Conservation (phyloP, 2,329 filamentous ascomycete genomes). For the Penicillium crustosum region DNA sequence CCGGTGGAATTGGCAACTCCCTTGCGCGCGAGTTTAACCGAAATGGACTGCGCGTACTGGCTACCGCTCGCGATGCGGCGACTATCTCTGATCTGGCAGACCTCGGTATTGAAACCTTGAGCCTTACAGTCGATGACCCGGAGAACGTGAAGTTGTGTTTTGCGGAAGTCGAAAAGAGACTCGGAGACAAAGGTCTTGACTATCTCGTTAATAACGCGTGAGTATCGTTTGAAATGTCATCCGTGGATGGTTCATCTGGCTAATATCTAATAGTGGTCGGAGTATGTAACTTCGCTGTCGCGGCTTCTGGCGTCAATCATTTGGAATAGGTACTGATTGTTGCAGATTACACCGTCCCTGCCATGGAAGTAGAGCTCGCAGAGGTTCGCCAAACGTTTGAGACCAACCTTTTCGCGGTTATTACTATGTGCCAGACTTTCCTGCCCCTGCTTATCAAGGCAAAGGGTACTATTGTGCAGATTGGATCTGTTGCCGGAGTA, state of each 20-base stretch:
- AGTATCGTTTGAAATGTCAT: conserved; percentile 16
- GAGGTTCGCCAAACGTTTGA: conserved; percentile 52
- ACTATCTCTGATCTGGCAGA: conserved; percentile 51
- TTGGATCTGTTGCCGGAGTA: conserved; percentile 47
- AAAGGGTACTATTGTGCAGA: conserved; percentile 47
- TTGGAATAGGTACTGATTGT: background rate
- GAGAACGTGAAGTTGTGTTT: conserved; percentile 52
- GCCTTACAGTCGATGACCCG: conserved; percentile 53
- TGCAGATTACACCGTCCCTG: conserved; percentile 58
- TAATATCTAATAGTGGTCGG: conserved; percentile 25
- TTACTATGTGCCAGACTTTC: conserved; percentile 59
- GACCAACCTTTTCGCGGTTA: conserved; percentile 59
- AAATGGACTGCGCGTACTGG: conserved; percentile 56
- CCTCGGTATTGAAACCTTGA: conserved; percentile 55
- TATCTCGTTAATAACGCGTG: conserved; percentile 60
- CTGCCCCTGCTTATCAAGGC: conserved; percentile 52
- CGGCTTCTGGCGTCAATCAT: background rate
- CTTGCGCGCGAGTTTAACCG: conserved; percentile 58
- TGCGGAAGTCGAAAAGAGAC: conserved; percentile 47
- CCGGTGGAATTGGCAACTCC: conserved; percentile 59
- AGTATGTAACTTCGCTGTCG: conserved; percentile 26
- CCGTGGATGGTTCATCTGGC: background rate
- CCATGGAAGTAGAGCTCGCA: conserved; percentile 53
- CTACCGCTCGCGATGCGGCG: conserved; percentile 55
- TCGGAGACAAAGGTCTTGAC: conserved; percentile 52